Base-by-base conservation (phyloP, 2,329 filamentous ascomycete genomes). In the Rhinocladiella similis region DNA sequence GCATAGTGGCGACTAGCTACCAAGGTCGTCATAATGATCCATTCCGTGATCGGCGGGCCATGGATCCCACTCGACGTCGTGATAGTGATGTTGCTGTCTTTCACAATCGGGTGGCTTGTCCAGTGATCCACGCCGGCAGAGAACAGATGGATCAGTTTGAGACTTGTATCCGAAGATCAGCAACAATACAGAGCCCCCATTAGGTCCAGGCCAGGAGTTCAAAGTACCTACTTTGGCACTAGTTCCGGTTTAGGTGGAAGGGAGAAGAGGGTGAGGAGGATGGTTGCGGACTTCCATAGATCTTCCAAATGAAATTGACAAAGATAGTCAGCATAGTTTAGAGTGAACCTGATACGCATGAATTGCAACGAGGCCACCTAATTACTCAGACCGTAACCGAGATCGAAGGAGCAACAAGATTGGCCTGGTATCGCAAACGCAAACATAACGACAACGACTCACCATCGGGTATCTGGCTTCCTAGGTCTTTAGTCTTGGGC, bases 31-130 rank as follows among this genome's bases (percentile, higher is more conserved):
- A 87, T 76, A 25, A 87, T 70, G 12, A 84, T 80, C 84, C 85
- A 88, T 72, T 88, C 85, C 0, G 84, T 77, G 48, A 88, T 88
- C 54, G 85, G 83, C 0, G 85, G 85, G 1, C 82, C 83, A 65
- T 85, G 83, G 46, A 85, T 79, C 20, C 83, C 75, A 3, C 77
- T 80, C 33, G 76, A 77, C 3, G 79, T 83, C 3, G 80, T 80
- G 54, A 86, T 72, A 1, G 78, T 74, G 49, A 85, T 78, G 22
- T 79, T 66, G 13, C 76, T 79, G 46, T 78, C 70, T 5, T 71
- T 80, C 59, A 82, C 78, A 39, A 85, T 75, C 0, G 82, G 81
- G 53, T 80, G 71, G n/a, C 75, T 66, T 36, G 77, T 66, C 19
- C 83, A 66, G 54, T 81, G 79, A 64, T 86, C 83, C 46, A 79